These are phyloP conservation scores for Herpotrichia juniperi DNA, from an alignment of 2,329 filamentous ascomycete species.

Conservation along the genomic window DNA sequence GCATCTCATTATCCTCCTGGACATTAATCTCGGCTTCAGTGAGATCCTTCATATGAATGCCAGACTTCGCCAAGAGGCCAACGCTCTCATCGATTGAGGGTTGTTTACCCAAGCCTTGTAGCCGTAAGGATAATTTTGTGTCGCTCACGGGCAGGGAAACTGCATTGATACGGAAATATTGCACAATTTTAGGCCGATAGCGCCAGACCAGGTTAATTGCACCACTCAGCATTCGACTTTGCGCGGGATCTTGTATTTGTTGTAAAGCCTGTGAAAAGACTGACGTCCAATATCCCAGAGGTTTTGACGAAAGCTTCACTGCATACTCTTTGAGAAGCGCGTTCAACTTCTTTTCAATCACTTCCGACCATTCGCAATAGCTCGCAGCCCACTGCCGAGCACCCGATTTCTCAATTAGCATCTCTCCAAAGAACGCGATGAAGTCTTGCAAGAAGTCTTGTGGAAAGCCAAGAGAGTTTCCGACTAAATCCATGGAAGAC, in stretches of 20 bases:
- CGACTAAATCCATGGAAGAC: slow-evolving; percentile 10
- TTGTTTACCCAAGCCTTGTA: slow-evolving; percentile 7
- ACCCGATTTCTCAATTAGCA: slow-evolving; percentile 12
- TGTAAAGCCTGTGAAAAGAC: background rate
- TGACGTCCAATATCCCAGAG: background rate
- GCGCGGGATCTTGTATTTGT: background rate
- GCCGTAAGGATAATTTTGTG: background rate
- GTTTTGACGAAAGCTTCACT: background rate
- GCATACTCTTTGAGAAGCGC: slow-evolving; percentile 11
- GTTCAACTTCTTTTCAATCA: slow-evolving; percentile 8
- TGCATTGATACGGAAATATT: slow-evolving; percentile 10
- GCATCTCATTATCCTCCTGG: background rate
- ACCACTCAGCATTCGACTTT: slow-evolving; percentile 1
- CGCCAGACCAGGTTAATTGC: slow-evolving; percentile 10
- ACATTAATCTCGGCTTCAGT: background rate
- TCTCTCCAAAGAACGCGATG: slow-evolving; percentile 14
- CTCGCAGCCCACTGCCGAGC: slow-evolving; percentile 7
- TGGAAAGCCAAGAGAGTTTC: slow-evolving; percentile 13
- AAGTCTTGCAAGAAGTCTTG: slow-evolving; percentile 17
- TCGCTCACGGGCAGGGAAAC: slow-evolving; percentile 2
- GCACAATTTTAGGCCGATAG: slow-evolving; percentile 13
- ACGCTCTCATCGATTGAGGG: slow-evolving; percentile 9
- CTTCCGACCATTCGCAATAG: slow-evolving; percentile 1
- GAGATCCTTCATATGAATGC: background rate
- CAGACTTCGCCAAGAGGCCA: slow-evolving; percentile 4